Evolutionary conservation across 345 rosid genomes (phyloP).

Genomic region (Erodium maritimum): DNA sequence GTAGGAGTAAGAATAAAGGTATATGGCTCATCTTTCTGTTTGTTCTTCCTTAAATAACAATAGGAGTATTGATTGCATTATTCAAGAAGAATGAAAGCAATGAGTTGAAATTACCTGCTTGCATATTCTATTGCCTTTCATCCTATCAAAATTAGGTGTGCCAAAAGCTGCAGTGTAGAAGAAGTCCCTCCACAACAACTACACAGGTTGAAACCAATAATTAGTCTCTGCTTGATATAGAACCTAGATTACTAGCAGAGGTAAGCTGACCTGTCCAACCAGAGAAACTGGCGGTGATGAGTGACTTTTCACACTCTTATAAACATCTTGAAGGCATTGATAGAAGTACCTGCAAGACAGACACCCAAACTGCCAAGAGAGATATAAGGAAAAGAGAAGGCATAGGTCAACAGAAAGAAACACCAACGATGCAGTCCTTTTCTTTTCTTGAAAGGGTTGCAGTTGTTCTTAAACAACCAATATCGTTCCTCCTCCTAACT

Average conservation of each 20-base stretch:
- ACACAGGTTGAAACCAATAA: conserved; percentile 8
- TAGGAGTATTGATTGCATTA: not conserved
- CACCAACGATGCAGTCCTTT: too few relatives aligned
- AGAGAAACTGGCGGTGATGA: conserved; percentile 92
- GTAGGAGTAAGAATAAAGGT: too few relatives aligned
- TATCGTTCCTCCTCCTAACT: not conserved
- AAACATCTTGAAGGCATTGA: conserved; percentile 57
- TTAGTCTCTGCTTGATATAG: conserved; percentile 9
- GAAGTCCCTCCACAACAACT: conserved; percentile 93
- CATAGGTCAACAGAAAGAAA: not conserved
- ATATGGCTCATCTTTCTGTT: not conserved
- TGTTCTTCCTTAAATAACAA: not conserved
- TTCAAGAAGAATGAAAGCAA: not conserved
- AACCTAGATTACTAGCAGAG: conserved; percentile 2
- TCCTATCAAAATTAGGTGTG: conserved; percentile 77
- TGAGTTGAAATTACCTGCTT: conserved; percentile 48
- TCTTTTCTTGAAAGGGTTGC: too few relatives aligned
- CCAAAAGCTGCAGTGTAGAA: conserved; percentile 81
- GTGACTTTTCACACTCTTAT: conserved; percentile 53
- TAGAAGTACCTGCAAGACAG: conserved; percentile 92
- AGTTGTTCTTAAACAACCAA: not conserved
- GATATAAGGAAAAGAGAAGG: conserved; percentile 10
- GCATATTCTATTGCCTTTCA: conserved; percentile 74
- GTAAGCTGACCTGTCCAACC: conserved; percentile 62
- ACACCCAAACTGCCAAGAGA: conserved; percentile 75